Percentiles rank a stretch among this genome's conserved stretches.
Conservation (phyloP, 1,284 basidiomycete species). For the Somion occarium region DNA sequence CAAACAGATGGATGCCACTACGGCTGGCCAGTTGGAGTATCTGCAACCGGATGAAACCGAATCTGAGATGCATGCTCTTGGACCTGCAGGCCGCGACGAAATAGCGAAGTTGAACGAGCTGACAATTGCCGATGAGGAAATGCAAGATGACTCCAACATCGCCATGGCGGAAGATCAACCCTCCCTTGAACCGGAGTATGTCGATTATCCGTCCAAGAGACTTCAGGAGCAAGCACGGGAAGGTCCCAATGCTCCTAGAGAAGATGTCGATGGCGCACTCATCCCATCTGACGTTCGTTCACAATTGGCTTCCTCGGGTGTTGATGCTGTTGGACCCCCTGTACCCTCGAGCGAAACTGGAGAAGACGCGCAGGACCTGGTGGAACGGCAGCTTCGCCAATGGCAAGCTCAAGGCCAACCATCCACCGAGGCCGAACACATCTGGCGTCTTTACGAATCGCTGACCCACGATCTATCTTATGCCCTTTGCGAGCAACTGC, state of each 20-base stretch:
- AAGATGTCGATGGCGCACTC: constrained; percentile 46
- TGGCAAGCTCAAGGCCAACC: constrained; percentile 62
- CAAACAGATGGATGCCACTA: constrained; percentile 26
- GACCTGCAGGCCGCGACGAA: constrained; percentile 81
- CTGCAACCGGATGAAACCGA: constrained; percentile 70
- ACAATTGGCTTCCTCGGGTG: constrained; percentile 12
- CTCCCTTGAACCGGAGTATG: constrained; percentile 45
- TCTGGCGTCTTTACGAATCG: constrained; percentile 90
- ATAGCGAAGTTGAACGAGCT: constrained; percentile 80
- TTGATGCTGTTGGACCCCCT: constrained; percentile 3
- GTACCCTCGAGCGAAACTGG: constrained; percentile 9
- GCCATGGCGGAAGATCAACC: constrained; percentile 9
- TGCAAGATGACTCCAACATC: constrained; percentile 24
- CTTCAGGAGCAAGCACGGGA: constrained; percentile 22
- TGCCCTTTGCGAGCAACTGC: constrained; percentile 91
- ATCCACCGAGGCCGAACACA: constrained; percentile 56
- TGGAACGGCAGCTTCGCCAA: constrained; percentile 61
- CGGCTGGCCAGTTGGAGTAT: constrained; percentile 74
- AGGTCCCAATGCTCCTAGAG: constrained; percentile 24
- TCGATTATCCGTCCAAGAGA: constrained; percentile 5
- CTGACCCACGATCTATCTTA: constrained; percentile 91
- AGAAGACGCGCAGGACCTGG: constrained; percentile 27
- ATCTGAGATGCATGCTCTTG: constrained; percentile 86
- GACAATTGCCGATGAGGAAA: constrained; percentile 63
- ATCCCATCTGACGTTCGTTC: constrained; percentile 31